A percentile compares a stretch with the other conserved stretches of the same genome.
Conservation (phyloP, 306 rosid genomes). For the Trifolium fragiferum region DNA sequence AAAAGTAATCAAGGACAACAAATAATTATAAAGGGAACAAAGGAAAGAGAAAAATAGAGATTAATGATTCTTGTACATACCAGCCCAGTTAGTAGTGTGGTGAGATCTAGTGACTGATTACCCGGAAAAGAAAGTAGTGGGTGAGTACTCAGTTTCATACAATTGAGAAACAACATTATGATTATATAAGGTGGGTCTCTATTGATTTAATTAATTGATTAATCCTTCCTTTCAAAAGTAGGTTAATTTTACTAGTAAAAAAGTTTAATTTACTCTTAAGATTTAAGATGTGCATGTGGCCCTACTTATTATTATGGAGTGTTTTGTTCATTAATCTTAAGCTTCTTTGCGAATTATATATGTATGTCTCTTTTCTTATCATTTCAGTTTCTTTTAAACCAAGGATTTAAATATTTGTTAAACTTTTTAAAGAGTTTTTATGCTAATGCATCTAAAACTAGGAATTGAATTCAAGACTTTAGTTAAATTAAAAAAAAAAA, state of each 20-base stretch:
- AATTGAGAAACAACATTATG: slow-evolving; percentile 50
- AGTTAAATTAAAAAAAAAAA: no score
- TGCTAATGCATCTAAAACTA: no score
- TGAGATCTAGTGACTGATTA: slow-evolving; percentile 43
- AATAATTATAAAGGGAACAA: slow-evolving; percentile 38
- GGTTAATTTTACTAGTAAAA: slow-evolving; percentile 43
- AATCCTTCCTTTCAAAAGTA: slow-evolving; percentile 44
- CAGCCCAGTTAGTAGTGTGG: slow-evolving; percentile 36
- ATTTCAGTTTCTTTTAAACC: no score
- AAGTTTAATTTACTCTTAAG: slow-evolving; percentile 50
- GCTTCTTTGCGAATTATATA: not conserved
- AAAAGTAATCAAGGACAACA: slow-evolving; percentile 38
- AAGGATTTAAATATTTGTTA: no score
- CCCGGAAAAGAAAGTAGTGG: slow-evolving; percentile 49
- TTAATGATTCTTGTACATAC: slow-evolving; percentile 41
- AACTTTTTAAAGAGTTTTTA: no score
- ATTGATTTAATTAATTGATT: slow-evolving; percentile 38
- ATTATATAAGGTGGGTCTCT: slow-evolving; percentile 61
- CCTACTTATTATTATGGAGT: slow-evolving; percentile 8
- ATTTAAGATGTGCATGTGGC: slow-evolving; percentile 41
- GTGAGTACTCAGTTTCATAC: slow-evolving; percentile 44
- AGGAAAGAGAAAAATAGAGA: slow-evolving; percentile 25
- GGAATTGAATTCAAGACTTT: no score
- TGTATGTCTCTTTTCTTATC: not conserved
- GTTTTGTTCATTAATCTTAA: not conserved